Conservation (phyloP, 805 yeast species). For the Tetrapisispora namnaoensis region DNA sequence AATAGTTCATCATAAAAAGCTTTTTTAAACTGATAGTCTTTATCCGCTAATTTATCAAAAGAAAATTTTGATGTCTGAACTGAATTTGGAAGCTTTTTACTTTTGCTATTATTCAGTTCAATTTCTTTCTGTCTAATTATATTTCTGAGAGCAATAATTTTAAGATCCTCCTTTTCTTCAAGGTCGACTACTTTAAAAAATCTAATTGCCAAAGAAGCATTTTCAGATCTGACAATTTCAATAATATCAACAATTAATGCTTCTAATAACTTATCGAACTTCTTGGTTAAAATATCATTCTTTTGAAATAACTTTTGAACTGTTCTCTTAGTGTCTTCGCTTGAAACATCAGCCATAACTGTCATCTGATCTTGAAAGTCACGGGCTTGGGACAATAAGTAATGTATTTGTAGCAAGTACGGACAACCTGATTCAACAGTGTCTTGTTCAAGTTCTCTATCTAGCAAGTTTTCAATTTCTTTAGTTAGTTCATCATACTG, state of each 20-base stretch:
- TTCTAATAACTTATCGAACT: constrained; percentile 55
- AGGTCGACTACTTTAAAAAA: constrained; percentile 66
- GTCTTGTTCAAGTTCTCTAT: constrained; percentile 29
- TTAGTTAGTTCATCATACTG: constrained; percentile 43
- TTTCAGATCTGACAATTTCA: constrained; percentile 63
- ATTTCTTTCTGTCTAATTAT: constrained; percentile 25
- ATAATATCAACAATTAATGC: constrained; percentile 60
- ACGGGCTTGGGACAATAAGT: constrained; percentile 54
- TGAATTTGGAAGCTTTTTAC: constrained; percentile 22
- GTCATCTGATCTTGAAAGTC: constrained; percentile 71
- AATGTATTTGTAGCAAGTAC: constrained; percentile 59
- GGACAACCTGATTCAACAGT: constrained; percentile 36
- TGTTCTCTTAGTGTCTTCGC: constrained; percentile 61
- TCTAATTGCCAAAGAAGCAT: constrained; percentile 57
- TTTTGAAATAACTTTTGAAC: constrained; percentile 36
- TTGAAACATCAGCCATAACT: constrained; percentile 40
- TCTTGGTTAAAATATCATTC: constrained; percentile 33
- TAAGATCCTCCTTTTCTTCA: constrained; percentile 73
- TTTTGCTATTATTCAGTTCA: constrained; percentile 20
- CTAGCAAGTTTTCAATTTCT: constrained; percentile 44
- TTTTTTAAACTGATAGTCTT: constrained; percentile 24
- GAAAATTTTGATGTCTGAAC: constrained; percentile 10
- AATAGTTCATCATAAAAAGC: constrained; percentile 32
- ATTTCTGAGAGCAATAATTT: constrained; percentile 32
- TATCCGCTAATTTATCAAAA: constrained; percentile 8